A percentile compares a stretch with the other conserved stretches of the same genome.
Conservation (phyloP, 345 rosid genomes). For the Eucalyptus curtisii region DNA sequence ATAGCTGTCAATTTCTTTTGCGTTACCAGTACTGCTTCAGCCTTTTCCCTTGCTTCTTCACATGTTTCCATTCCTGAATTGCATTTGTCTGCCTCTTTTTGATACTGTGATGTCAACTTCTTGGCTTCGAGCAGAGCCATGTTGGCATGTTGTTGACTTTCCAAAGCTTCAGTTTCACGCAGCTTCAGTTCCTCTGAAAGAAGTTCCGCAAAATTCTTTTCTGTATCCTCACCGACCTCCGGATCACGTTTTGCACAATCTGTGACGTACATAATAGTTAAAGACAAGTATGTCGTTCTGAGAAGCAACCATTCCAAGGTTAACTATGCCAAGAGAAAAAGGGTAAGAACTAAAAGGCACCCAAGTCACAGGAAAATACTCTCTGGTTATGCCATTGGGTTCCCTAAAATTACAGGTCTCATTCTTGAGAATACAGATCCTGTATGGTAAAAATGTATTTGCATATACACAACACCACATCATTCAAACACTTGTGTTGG, state of each 20-base stretch:
- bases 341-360: background rate
- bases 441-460: background rate
- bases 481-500: background rate
- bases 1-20: constrained; percentile 64
- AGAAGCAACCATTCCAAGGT: background rate
- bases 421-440: background rate
- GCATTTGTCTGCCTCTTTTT: constrained; percentile 97
- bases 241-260: constrained; percentile 87
- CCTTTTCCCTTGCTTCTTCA: constrained; percentile 90
- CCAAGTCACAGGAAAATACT: background rate
- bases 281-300: background rate
- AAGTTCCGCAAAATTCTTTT: constrained; percentile 69
- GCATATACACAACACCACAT: background rate
- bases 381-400: background rate
- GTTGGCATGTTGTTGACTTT: constrained; percentile 67
- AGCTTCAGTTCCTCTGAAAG: constrained; percentile 76
- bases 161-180: constrained; percentile 69
- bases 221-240: constrained; percentile 72
- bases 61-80: constrained; percentile 98
- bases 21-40: constrained; percentile 51
- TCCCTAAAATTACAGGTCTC: background rate
- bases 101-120: constrained; percentile 85
- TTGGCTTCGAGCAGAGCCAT: constrained; percentile 84
- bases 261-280: background rate
- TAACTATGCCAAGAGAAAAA: background rate